Evolutionary conservation across 2,329 filamentous ascomycete genomes (phyloP), one percentile per base, ranked within the genome.

Genomic region (Clathrospora elynae): DNA sequence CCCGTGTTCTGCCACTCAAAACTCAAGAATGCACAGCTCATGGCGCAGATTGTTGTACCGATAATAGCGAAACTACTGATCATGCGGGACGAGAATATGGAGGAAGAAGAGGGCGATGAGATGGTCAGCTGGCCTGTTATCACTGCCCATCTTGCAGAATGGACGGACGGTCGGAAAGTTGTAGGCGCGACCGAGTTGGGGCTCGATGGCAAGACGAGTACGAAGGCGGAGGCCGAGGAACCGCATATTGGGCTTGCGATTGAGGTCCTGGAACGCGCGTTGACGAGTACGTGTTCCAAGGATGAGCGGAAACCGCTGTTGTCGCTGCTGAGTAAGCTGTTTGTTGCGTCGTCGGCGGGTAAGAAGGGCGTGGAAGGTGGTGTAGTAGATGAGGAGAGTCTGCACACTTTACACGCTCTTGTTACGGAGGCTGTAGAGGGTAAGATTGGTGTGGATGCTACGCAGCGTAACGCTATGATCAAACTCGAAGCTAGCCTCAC

Each of bases 1-100:
- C 92, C 92, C 0, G 91, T 96, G 0, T 97, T 95, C 74, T 93
- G 89, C 69, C 95, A 92, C 70, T 91, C 87, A 6, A 81, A 88
- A 3, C 71, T 84, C 3, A 86, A 88, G 51, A 96, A 96, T 61
- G 90, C 93, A 51, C 81, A 86, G 18, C 79, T 90, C 22, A 90
- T 97, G 87, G 82, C 84, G 5, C 73, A 77, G 12, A 81, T 96
- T 13, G 82, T 87, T 0, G 80, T 92, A 2, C 81, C 86, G 17
- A 83, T 90, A 0, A 74, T 97, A 7, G 85, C 90, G 51, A 82
- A 85, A 9, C 79, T 96, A 0, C 63, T 79, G 39, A 72, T 76
- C 25, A 71, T 78, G 19, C 76, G 77, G 2, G 81, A 84, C 33
- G 81, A 82, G 6, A 81, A 87, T 61, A 84, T 88, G 49, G 79